phyloP scores from a whole-genome alignment of 257 asterid species.

The Solanum chmielewskii region DNA sequence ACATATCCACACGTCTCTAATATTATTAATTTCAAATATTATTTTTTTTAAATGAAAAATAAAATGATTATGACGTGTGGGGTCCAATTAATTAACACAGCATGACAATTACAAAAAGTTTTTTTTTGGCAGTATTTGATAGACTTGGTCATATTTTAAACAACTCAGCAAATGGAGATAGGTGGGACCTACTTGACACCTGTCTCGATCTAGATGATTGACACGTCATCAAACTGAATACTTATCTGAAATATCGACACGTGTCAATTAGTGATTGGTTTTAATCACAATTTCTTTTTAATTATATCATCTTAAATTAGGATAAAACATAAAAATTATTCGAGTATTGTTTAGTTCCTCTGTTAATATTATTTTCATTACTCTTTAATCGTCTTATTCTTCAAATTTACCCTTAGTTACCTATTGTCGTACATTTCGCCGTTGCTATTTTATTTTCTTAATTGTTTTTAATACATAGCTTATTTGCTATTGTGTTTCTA shows the following conservation, averaged over 20 bases:
- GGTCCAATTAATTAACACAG: neutral
- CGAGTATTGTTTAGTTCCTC: neutral
- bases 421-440: neutral
- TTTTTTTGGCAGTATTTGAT: constrained; percentile 22
- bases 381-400: too few species aligned
- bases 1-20: neutral
- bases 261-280: neutral
- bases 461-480: neutral
- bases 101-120: constrained; percentile 27
- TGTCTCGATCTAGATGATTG: constrained; percentile 2
- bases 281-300: neutral
- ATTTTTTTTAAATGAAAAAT: too few species aligned
- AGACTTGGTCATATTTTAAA: constrained; percentile 14
- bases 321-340: too few species aligned
- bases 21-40: neutral
- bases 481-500: neutral
- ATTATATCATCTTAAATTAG: neutral
- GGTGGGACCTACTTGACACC: constrained; percentile 1
- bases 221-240: constrained; percentile 5
- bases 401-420: too few species aligned
- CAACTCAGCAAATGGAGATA: neutral
- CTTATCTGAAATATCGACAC: neutral
- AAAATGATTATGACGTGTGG: neutral
- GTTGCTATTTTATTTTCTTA: neutral
- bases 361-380: too few species aligned